Conservation (phyloP, 768 basidiomycete species). For the Rhodocollybia butyracea region DNA sequence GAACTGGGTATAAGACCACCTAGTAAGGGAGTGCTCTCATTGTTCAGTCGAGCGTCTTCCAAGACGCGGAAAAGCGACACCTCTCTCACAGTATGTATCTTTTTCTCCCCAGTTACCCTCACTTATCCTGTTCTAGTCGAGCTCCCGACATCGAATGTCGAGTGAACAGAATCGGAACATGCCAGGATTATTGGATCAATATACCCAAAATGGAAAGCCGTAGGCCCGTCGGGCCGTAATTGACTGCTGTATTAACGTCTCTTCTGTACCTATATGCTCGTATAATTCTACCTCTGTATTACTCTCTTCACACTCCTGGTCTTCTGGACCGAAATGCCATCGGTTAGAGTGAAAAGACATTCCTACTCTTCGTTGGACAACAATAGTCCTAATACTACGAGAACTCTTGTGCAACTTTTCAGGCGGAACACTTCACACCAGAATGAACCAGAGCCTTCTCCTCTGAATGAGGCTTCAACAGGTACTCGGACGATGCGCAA, state of each 20-base stretch:
- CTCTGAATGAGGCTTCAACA: conserved; percentile 22
- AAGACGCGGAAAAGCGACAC: conserved; percentile 1
- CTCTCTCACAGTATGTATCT: background rate
- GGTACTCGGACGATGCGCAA: no score
- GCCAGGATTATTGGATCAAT: background rate
- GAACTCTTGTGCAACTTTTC: conserved; percentile 3
- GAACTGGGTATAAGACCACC: conserved; percentile 18
- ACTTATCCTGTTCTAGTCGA: background rate
- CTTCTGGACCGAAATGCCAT: conserved; percentile 34
- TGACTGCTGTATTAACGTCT: background rate
- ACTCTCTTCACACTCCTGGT: background rate
- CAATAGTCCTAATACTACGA: conserved; percentile 14
- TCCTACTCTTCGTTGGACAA: conserved; percentile 25
- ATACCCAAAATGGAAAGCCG: no score
- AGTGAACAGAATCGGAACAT: conserved; percentile 22
- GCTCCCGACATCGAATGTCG: conserved; percentile 30
- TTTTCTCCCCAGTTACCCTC: no score
- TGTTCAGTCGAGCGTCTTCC: conserved; percentile 16
- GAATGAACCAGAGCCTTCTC: background rate
- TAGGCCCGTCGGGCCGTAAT: no score
- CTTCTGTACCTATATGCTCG: background rate
- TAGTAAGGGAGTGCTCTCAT: conserved; percentile 23
- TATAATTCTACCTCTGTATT: conserved; percentile 2
- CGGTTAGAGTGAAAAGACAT: conserved; percentile 41
- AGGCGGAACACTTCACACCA: background rate